Percentiles rank a stretch among this genome's conserved stretches.
Conservation (phyloP, 352 stramenopile genomes). For the Pythium rishiriense region DNA sequence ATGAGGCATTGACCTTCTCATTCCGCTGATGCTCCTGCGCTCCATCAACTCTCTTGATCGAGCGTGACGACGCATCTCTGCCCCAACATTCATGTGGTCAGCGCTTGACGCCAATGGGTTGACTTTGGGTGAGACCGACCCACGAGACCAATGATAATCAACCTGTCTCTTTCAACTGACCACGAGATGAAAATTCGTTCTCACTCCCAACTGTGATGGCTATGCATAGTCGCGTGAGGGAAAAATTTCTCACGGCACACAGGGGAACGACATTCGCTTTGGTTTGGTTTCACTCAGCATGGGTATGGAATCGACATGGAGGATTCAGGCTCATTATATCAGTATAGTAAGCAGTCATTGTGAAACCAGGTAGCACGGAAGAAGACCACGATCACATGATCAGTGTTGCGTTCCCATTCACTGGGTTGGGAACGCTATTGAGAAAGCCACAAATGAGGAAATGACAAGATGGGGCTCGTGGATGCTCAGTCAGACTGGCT, state of each 20-base stretch:
- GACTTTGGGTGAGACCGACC: background rate
- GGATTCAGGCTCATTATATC: conserved; percentile 35
- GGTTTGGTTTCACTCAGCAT: conserved; percentile 31
- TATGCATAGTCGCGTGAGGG: too few relatives aligned
- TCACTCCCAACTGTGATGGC: too few relatives aligned
- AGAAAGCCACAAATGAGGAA: background rate
- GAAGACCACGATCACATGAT: background rate
- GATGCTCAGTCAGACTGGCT: background rate
- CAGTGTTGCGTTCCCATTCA: background rate
- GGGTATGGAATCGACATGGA: conserved; percentile 32
- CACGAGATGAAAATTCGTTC: background rate
- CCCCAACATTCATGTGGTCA: background rate
- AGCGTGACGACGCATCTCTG: background rate
- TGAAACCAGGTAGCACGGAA: conserved; percentile 16
- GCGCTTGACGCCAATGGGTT: background rate
- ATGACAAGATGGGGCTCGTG: background rate
- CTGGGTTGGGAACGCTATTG: too few relatives aligned
- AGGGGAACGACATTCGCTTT: background rate
- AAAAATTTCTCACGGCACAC: background rate
- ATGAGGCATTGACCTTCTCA: background rate
- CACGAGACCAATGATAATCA: background rate
- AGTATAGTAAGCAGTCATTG: conserved; percentile 31
- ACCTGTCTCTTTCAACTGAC: background rate
- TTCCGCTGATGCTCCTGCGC: background rate
- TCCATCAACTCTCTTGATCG: too few relatives aligned